A percentile compares a stretch with the other conserved stretches of the same genome.
Evolutionary conservation across 345 rosid species (phyloP).

Genomic region (Euphorbia tirucalli): DNA sequence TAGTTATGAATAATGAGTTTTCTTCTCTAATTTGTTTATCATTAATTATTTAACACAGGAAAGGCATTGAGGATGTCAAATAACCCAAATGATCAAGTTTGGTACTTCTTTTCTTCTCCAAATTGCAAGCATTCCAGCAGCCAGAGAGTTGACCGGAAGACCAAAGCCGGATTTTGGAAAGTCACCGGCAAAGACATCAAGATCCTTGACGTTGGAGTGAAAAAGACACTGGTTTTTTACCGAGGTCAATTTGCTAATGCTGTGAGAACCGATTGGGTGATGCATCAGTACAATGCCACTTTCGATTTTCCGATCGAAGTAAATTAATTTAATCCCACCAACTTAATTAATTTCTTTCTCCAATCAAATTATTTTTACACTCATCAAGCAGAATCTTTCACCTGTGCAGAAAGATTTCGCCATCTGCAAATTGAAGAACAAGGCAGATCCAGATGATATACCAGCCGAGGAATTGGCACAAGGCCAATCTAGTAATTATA

Average conservation of each 20-base stretch:
- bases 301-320: constrained; percentile 13
- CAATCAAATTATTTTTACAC: background rate
- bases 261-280: constrained; percentile 27
- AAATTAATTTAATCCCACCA: too few relatives aligned
- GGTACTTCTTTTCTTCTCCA: constrained; percentile 40
- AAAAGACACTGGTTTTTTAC: constrained; percentile 37
- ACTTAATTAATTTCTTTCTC: too few relatives aligned
- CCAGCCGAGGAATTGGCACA: background rate
- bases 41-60: too few relatives aligned
- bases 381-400: background rate
- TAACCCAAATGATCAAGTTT: constrained; percentile 10
- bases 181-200: constrained; percentile 32
- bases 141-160: constrained; percentile 22
- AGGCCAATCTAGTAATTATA: too few relatives aligned
- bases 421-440: too few relatives aligned
- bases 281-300: constrained; percentile 32
- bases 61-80: too few relatives aligned
- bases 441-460: background rate
- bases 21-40: too few relatives aligned
- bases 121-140: constrained; percentile 26
- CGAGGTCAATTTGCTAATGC: background rate
- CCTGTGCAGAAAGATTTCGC: too few relatives aligned
- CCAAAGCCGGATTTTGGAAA: constrained; percentile 52
- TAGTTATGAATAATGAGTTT: too few relatives aligned
- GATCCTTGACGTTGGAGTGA: background rate